These are phyloP conservation scores for Penicillium crystallinum DNA, from an alignment of 495 filamentous ascomycete genomes.

Conservation along the genomic window DNA sequence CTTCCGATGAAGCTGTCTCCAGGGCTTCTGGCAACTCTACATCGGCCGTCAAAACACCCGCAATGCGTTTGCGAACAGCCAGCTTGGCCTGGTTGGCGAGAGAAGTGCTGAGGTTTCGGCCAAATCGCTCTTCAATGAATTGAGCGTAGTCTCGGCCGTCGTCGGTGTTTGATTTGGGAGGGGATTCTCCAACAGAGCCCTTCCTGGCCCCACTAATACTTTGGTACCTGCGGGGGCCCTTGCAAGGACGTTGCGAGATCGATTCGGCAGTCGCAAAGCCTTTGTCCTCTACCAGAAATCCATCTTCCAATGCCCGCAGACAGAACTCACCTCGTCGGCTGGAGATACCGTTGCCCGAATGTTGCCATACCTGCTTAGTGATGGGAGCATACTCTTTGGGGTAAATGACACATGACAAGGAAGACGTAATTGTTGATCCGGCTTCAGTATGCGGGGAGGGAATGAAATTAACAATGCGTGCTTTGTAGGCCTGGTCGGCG, in stretches of 20 bases:
- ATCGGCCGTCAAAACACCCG: slow-evolving; percentile 74
- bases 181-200: slow-evolving; percentile 2
- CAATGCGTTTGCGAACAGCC: slow-evolving; percentile 81
- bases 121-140: slow-evolving; percentile 93
- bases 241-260: slow-evolving; percentile 44
- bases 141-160: slow-evolving; percentile 64
- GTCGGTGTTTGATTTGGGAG: slow-evolving; percentile 16
- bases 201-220: slow-evolving; percentile 31
- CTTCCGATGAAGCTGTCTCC: slow-evolving; percentile 35
- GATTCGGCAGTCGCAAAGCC: slow-evolving; percentile 22
- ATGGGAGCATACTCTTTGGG: slow-evolving; percentile 56
- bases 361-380: slow-evolving; percentile 94
- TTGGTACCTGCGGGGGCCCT: slow-evolving; percentile 70
- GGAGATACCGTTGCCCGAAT: slow-evolving; percentile 90
- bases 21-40: slow-evolving; percentile 63
- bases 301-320: slow-evolving; percentile 64
- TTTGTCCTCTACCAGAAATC: slow-evolving; percentile 55
- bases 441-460: slow-evolving; percentile 39
- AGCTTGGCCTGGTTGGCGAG: slow-evolving; percentile 76
- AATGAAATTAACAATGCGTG: slow-evolving; percentile 65
- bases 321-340: slow-evolving; percentile 91
- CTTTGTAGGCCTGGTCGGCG: slow-evolving; percentile 37
- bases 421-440: slow-evolving; percentile 35
- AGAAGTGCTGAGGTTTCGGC: slow-evolving; percentile 76
- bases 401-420: slow-evolving; percentile 70